phyloP scores from a whole-genome alignment of 495 filamentous ascomycete genomes.

The Xylaria cubensis region DNA sequence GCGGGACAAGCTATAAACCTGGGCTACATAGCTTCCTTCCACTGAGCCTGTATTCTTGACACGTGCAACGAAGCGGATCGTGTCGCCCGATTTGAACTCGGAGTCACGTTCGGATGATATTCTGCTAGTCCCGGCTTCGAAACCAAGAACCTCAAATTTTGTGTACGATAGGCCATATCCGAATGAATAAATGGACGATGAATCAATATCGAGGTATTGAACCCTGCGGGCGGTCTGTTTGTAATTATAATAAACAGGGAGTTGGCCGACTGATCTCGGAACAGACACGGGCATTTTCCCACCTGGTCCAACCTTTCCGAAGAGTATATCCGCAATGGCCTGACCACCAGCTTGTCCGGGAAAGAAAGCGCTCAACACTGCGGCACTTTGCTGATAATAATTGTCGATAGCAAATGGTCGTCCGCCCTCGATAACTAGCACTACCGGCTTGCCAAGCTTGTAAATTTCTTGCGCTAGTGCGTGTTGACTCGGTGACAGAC shows the following conservation, averaged over 20 bases:
- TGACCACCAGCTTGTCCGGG: constrained; percentile 56
- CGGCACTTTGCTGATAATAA: constrained; percentile 47
- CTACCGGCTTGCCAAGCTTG: constrained; percentile 46
- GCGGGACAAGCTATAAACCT: constrained; percentile 48
- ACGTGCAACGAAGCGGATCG: constrained; percentile 42
- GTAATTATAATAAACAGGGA: constrained; percentile 51
- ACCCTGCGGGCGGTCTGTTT: constrained; percentile 41
- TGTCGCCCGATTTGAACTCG: constrained; percentile 37
- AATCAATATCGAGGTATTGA: constrained; percentile 43
- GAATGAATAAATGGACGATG: constrained; percentile 44
- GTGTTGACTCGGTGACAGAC: constrained; percentile 43
- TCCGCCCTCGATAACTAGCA: constrained; percentile 52
- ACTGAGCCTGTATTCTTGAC: constrained; percentile 43
- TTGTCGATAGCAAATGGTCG: constrained; percentile 51
- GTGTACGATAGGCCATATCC: constrained; percentile 51
- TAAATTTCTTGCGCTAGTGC: constrained; percentile 46
- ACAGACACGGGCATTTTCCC: constrained; percentile 49
- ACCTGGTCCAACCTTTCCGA: constrained; percentile 52
- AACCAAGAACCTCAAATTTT: constrained; percentile 39
- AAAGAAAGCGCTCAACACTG: constrained; percentile 49
- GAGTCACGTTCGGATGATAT: constrained; percentile 11
- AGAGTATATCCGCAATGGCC: constrained; percentile 54
- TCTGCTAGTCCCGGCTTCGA: constrained; percentile 21
- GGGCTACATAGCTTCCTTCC: constrained; percentile 47
- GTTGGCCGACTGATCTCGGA: constrained; percentile 44